Percentiles rank a stretch among this genome's conserved stretches.
Evolutionary conservation across 345 rosid genomes (phyloP).

Genomic region (Rhodomyrtus tomentosa): DNA sequence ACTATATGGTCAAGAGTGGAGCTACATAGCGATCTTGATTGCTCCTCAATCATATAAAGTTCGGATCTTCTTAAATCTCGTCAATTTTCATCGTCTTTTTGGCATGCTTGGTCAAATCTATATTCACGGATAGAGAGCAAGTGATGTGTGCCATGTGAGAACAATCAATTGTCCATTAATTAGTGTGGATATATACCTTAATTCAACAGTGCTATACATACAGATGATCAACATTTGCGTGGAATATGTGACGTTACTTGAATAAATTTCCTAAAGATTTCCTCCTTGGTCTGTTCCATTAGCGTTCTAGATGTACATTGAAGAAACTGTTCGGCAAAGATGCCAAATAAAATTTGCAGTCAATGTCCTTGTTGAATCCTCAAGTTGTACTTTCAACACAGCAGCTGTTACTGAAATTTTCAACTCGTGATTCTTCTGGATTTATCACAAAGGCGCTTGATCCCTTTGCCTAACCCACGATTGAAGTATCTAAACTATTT

Average conservation of each 20-base stretch:
- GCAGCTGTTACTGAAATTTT: neutral
- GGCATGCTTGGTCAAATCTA: neutral
- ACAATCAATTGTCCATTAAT: neutral
- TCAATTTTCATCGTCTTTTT: neutral
- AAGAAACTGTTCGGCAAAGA: neutral
- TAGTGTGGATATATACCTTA: too few species aligned
- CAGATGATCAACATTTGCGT: too few species aligned
- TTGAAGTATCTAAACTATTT: neutral
- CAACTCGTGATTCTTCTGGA: too few species aligned
- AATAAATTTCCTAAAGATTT: neutral
- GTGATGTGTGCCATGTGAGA: neutral
- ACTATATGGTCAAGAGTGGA: too few species aligned
- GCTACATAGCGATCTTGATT: too few species aligned
- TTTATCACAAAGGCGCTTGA: neutral
- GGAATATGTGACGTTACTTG: neutral
- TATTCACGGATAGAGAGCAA: neutral
- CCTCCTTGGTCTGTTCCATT: neutral
- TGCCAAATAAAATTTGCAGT: neutral
- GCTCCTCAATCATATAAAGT: too few species aligned
- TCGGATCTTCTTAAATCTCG: too few species aligned
- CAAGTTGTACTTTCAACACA: fast-evolving
- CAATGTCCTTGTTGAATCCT: neutral
- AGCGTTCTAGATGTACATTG: neutral
- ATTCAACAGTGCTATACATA: neutral
- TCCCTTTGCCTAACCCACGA: neutral